Percentiles rank a stretch among this genome's conserved stretches.
These are phyloP conservation scores for Cladorrhinum samala DNA, from an alignment of 495 filamentous ascomycete genomes.

Conservation along the genomic window DNA sequence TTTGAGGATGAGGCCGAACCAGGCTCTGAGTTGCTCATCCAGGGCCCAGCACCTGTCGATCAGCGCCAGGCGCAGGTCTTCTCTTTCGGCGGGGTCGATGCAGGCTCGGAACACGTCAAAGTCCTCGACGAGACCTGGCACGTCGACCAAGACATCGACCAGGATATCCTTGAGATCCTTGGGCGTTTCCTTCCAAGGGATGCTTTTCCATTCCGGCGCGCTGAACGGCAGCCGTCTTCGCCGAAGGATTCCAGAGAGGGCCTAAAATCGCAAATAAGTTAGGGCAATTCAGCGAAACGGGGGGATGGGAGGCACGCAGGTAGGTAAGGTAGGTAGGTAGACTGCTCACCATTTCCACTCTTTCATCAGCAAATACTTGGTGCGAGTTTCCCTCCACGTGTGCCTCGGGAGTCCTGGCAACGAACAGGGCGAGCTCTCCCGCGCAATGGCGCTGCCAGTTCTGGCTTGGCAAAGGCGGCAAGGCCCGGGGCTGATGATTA, in stretches of 20 bases:
- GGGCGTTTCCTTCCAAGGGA: slow-evolving; percentile 20
- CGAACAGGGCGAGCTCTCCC: slow-evolving; percentile 14
- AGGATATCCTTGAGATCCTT: slow-evolving; percentile 20
- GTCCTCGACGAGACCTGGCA: slow-evolving; percentile 16
- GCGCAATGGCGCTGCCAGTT: slow-evolving; percentile 11
- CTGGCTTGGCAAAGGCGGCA: background rate
- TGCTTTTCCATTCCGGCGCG: slow-evolving; percentile 20
- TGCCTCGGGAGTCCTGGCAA: slow-evolving; percentile 8
- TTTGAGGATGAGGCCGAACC: background rate
- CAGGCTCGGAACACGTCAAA: slow-evolving; percentile 14
- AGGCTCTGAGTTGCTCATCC: slow-evolving; percentile 1
- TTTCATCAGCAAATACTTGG: slow-evolving; percentile 15
- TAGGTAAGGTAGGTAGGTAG: no score
- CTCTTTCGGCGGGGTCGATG: slow-evolving; percentile 2
- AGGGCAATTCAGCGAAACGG: no score
- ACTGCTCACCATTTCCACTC: slow-evolving; percentile 9
- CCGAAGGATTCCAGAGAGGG: slow-evolving; percentile 12
- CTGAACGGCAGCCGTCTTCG: slow-evolving; percentile 13
- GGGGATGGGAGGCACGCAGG: no score
- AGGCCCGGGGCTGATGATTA: no score
- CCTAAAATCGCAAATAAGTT: no score
- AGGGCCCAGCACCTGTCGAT: slow-evolving; percentile 1
- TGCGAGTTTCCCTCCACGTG: slow-evolving; percentile 9
- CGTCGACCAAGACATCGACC: slow-evolving; percentile 21
- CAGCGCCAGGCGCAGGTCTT: background rate